Conservation (phyloP, 2,329 filamentous ascomycete species). For the Alternaria ethzedia region DNA sequence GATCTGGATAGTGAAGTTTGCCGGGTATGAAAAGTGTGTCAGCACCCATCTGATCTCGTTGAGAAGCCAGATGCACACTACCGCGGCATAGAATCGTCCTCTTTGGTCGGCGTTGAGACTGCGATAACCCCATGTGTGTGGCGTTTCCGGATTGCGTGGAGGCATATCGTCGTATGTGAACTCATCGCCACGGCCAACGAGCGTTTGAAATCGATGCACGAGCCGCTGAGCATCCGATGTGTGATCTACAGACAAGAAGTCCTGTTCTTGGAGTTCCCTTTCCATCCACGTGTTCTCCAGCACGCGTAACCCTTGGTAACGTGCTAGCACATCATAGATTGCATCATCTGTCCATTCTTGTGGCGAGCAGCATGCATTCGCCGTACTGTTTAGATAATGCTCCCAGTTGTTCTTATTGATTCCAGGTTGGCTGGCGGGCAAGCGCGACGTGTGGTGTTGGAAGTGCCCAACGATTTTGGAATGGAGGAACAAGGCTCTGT, state of each 20-base stretch:
- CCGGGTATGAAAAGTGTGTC: constrained; percentile 18
- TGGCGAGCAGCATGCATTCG: neutral
- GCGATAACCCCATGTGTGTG: constrained; percentile 10
- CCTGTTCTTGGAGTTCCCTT: constrained; percentile 18
- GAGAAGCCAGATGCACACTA: constrained; percentile 27
- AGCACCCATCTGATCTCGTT: constrained; percentile 36
- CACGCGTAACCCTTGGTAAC: constrained; percentile 31
- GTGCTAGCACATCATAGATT: constrained; percentile 29
- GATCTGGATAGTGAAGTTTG: constrained; percentile 5
- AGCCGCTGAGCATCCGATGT: constrained; percentile 6
- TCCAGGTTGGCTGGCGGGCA: constrained; percentile 5
- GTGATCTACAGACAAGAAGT: constrained; percentile 19
- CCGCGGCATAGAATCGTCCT: constrained; percentile 30
- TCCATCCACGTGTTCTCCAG: constrained; percentile 30
- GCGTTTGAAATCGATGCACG: neutral
- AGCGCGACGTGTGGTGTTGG: neutral
- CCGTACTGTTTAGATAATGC: neutral
- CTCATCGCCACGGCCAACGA: constrained; percentile 10
- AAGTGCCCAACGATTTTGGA: constrained; percentile 24
- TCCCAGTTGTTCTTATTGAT: constrained; percentile 10
- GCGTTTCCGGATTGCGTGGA: neutral
- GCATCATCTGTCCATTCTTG: constrained; percentile 18
- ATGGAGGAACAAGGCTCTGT: constrained; percentile 25
- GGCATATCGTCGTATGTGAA: constrained; percentile 6
- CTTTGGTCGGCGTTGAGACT: constrained; percentile 26